Evolutionary conservation across 2,329 filamentous ascomycete species (phyloP).

Genomic region (Monilinia vaccinii-corymbosi): DNA sequence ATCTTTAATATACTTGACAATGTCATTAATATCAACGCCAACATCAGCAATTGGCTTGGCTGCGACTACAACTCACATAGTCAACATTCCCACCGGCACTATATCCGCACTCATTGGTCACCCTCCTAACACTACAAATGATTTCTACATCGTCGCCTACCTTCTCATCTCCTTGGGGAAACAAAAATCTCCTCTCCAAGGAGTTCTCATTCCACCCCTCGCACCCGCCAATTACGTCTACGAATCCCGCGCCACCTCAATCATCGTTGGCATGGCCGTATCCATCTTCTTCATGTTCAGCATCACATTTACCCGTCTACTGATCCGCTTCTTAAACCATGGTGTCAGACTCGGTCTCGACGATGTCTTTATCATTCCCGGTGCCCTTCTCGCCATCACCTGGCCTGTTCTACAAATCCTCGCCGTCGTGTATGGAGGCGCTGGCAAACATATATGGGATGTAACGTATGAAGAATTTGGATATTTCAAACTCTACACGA

Average conservation of each 20-base stretch:
- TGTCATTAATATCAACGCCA: neutral
- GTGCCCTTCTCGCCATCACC: constrained; percentile 24
- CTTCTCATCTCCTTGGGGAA: constrained; percentile 20
- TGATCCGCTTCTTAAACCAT: constrained; percentile 22
- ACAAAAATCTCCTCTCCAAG: constrained; percentile 15
- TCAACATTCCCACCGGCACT: constrained; percentile 13
- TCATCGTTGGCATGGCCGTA: constrained; percentile 27
- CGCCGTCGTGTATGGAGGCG: constrained; percentile 23
- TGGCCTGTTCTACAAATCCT: constrained; percentile 27
- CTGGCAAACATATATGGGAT: constrained; percentile 28
- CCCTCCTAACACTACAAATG: constrained; percentile 24
- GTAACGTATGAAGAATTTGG: constrained; percentile 30
- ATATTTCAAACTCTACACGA: constrained; percentile 60
- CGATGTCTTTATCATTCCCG: constrained; percentile 30
- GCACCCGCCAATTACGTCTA: constrained; percentile 17
- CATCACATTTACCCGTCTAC: constrained; percentile 26
- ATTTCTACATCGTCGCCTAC: constrained; percentile 27
- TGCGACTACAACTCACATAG: constrained; percentile 4
- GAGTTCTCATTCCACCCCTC: neutral
- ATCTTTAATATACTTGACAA: neutral
- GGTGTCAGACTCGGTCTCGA: constrained; percentile 29
- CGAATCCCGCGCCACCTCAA: constrained; percentile 22
- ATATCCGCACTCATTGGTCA: constrained; percentile 23
- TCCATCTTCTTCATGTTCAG: constrained; percentile 26
- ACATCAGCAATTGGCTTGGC: neutral